phyloP scores from a whole-genome alignment of 2,329 filamentous ascomycete genomes.

The Juglanconis oblonga region DNA sequence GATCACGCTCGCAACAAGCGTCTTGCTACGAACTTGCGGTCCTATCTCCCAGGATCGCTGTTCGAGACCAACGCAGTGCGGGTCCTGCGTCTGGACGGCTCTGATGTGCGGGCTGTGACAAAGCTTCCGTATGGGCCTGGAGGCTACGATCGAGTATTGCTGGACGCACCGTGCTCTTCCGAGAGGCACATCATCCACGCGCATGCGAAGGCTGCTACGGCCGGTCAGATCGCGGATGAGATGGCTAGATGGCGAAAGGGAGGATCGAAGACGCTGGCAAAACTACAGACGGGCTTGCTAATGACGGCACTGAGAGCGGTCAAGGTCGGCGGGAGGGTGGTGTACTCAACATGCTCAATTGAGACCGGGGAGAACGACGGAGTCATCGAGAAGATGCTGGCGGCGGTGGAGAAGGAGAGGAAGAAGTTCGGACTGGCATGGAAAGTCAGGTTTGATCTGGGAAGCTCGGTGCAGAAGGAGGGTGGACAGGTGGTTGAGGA shows the following conservation, averaged over 20 bases:
- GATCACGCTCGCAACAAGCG: slow-evolving; percentile 30
- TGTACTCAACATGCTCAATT: slow-evolving; percentile 40
- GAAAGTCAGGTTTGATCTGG: slow-evolving; percentile 26
- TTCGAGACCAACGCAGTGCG: slow-evolving; percentile 23
- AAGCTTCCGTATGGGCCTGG: slow-evolving; percentile 27
- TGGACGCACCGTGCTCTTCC: slow-evolving; percentile 39
- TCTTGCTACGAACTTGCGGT: slow-evolving; percentile 25
- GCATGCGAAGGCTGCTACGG: slow-evolving; percentile 27
- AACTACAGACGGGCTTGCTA: slow-evolving; percentile 31
- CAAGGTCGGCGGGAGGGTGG: slow-evolving; percentile 31
- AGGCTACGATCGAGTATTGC: slow-evolving; percentile 37
- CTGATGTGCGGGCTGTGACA: slow-evolving; percentile 24
- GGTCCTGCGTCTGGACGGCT: slow-evolving; percentile 26
- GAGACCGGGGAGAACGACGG: slow-evolving; percentile 38
- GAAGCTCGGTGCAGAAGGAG: slow-evolving; percentile 15
- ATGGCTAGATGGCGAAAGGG: slow-evolving; percentile 35
- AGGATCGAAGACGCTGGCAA: slow-evolving; percentile 33
- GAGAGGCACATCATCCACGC: slow-evolving; percentile 38
- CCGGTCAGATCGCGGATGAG: slow-evolving; percentile 31
- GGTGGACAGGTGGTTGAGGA: slow-evolving; percentile 21
- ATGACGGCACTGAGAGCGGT: slow-evolving; percentile 33
- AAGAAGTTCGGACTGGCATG: slow-evolving; percentile 31
- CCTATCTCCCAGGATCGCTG: slow-evolving; percentile 24
- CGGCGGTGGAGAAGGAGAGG: slow-evolving; percentile 32
- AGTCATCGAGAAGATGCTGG: slow-evolving; percentile 33